Evolutionary conservation across 371 early-diverging fungal species (phyloP).

Genomic region (Saksenaea vasiformis): DNA sequence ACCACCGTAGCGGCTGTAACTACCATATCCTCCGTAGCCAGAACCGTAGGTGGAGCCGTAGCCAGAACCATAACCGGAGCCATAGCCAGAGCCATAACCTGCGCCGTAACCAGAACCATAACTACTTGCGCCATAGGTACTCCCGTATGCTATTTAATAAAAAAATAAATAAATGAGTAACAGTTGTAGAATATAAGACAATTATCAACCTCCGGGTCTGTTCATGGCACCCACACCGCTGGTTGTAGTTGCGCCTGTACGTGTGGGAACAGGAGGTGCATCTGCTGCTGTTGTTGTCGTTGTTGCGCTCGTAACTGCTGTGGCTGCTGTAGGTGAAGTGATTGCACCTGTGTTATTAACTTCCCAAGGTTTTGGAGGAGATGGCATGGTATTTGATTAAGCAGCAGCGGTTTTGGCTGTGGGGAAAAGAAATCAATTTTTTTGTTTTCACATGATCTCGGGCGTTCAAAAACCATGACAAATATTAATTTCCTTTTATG

Average conservation of each 20-base stretch:
- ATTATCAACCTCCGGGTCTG: not conserved
- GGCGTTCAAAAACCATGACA: not conserved
- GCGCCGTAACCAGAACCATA: conserved; percentile 18
- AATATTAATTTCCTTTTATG: not conserved
- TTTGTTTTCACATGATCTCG: not conserved
- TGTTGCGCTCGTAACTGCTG: not conserved
- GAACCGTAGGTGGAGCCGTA: conserved; percentile 30
- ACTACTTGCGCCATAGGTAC: conserved; percentile 35
- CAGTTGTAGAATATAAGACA: not conserved
- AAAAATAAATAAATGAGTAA: not conserved
- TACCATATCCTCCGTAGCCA: conserved; percentile 42
- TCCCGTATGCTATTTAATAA: conserved; percentile 24
- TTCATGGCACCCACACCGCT: not conserved
- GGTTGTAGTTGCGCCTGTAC: conserved; percentile 7
- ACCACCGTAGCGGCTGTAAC: conserved; percentile 48
- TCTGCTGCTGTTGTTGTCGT: conserved; percentile 4
- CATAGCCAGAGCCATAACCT: conserved; percentile 21
- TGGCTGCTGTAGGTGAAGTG: conserved; percentile 20
- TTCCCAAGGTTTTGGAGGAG: conserved; percentile 97
- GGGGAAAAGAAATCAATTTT: not conserved
- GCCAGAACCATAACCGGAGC: conserved; percentile 26
- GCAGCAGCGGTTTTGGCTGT: not conserved
- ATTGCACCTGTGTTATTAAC: conserved; percentile 32
- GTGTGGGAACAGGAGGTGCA: conserved; percentile 28
- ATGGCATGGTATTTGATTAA: conserved; percentile 60